Evolutionary conservation across 208 protist species (phyloP), one percentile per base, ranked within the genome.

Genomic region (Leishmania turanica): DNA sequence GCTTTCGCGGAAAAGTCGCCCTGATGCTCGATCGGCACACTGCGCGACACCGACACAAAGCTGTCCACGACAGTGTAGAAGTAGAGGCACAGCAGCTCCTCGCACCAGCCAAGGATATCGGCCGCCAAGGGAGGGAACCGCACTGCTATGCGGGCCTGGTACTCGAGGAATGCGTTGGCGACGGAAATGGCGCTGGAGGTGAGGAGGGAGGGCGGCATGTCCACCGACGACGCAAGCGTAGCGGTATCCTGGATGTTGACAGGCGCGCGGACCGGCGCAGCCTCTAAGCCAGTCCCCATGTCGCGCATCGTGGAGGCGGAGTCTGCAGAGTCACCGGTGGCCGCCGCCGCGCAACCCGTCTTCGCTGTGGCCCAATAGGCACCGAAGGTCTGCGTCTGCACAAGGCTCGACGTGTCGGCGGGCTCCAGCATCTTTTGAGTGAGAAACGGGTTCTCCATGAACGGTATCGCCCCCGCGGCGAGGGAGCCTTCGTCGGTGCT

Each of bases 11-110:
- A 91, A 72, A 96, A 88, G 79, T 95, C 89, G 58, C 86, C 89
- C 78, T 97, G 94, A 54, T 93, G 74, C 82, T 96, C 92, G 66
- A 97, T 84, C 11, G 84, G 88, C 66, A 96, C 90, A 42, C 68
- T 88, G 58, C 90, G 84, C 2, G 94, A 96, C 64, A 95, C 87
- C 31, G 92, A 96, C 53, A 97, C 91, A 81, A 97, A 97, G 86
- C 90, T 97, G 83, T 95, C 94, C 54, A 91, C 86, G 17, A 96
- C 89, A 34, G 89, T 93, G 87, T 93, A 96, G n/a, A 94, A 87
- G 76, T 95, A 96, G 24, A 95, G 78, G 72, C 81, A 77, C 70
- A 94, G 75, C 70, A 96, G 82, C 77, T 96, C 90, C 66, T 93
- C 89, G 75, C 86, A 89, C 92, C 94, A 96, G 72, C 49, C 75